Evolutionary conservation across 2,329 filamentous ascomycete species (phyloP).

Genomic region (Penicillium digitatum): DNA sequence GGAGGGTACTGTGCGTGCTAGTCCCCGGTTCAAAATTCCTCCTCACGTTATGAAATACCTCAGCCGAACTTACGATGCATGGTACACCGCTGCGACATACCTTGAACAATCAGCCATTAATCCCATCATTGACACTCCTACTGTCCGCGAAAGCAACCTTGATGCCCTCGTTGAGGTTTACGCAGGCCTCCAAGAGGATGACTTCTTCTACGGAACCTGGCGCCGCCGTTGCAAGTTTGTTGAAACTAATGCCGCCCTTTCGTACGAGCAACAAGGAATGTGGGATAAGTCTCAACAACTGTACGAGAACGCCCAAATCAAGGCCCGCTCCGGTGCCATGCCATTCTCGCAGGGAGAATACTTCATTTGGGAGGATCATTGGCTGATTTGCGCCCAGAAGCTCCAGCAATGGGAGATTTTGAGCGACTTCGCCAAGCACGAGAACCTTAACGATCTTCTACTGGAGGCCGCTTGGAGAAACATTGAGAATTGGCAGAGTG

Average conservation of each 20-base stretch:
- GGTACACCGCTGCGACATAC: slow-evolving; percentile 91
- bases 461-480: slow-evolving; percentile 94
- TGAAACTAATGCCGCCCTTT: slow-evolving; percentile 93
- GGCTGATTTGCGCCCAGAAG: slow-evolving; percentile 96
- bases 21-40: slow-evolving; percentile 84
- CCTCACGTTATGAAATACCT: slow-evolving; percentile 95
- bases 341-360: slow-evolving; percentile 96
- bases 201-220: slow-evolving; percentile 97
- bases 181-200: slow-evolving; percentile 83
- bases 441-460: slow-evolving; percentile 95
- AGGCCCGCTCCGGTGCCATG: slow-evolving; percentile 90
- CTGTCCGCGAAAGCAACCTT: slow-evolving; percentile 86
- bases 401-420: slow-evolving; percentile 98
- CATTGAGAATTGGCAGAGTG: slow-evolving; percentile 88
- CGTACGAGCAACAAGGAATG: slow-evolving; percentile 97
- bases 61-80: slow-evolving; percentile 88
- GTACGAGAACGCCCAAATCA: slow-evolving; percentile 95
- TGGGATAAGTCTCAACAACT: slow-evolving; percentile 98
- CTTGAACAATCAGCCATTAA: slow-evolving; percentile 85
- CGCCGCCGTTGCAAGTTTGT: slow-evolving; percentile 91
- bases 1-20: slow-evolving; percentile 78
- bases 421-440: slow-evolving; percentile 96
- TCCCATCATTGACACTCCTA: slow-evolving; percentile 76
- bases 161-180: slow-evolving; percentile 96
- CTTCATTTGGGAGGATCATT: slow-evolving; percentile 99